These are phyloP conservation scores for Talaromyces sp. DNA, from an alignment of 2,329 filamentous ascomycete genomes.

Conservation along the genomic window DNA sequence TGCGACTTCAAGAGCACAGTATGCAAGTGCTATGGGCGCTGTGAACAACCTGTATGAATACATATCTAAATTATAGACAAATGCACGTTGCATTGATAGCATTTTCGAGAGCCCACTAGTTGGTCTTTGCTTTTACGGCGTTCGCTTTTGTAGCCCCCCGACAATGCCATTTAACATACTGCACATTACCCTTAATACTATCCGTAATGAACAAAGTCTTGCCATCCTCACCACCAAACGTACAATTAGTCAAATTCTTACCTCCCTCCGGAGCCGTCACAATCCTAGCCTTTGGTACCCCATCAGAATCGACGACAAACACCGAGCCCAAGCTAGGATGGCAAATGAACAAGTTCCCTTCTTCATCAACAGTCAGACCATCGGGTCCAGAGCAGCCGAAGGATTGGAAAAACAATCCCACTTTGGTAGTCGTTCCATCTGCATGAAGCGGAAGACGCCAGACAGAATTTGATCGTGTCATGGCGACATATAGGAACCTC, in stretches of 20 bases:
- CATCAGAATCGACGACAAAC: conserved; percentile 39
- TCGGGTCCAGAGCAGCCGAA: conserved; percentile 44
- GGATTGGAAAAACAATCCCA: conserved; percentile 39
- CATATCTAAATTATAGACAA: not conserved
- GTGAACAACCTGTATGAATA: conserved; percentile 31
- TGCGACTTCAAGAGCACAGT: conserved; percentile 40
- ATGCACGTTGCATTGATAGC: not conserved
- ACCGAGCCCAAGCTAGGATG: conserved; percentile 36
- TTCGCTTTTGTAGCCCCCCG: not conserved
- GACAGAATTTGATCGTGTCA: conserved; percentile 37
- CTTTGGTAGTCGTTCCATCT: conserved; percentile 41
- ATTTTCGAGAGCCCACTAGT: not conserved
- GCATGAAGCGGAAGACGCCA: conserved; percentile 40
- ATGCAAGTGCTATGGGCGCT: conserved; percentile 34
- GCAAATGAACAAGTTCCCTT: conserved; percentile 38
- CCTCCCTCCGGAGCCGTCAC: conserved; percentile 28
- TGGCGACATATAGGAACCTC: conserved; percentile 39
- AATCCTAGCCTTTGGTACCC: conserved; percentile 38
- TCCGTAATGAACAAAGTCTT: conserved; percentile 43
- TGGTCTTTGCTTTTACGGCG: not conserved
- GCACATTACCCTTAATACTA: conserved; percentile 33
- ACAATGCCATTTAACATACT: not conserved
- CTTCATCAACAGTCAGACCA: conserved; percentile 39
- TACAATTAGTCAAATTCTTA: conserved; percentile 42
- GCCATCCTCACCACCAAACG: conserved; percentile 38